phyloP scores from a whole-genome alignment of 2,329 filamentous ascomycete species.

The Paecilomyces sp. region DNA sequence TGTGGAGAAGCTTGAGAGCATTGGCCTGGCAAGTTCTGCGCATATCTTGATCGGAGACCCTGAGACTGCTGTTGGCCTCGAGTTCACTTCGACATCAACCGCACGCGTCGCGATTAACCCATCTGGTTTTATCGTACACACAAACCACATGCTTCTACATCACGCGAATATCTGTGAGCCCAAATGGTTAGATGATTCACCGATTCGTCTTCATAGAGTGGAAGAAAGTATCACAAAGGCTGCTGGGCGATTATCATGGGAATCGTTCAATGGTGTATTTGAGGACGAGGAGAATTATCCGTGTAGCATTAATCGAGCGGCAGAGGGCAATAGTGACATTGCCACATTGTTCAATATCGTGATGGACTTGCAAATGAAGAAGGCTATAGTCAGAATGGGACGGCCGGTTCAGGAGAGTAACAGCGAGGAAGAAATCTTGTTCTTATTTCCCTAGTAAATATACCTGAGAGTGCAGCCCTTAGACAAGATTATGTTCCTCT shows the following conservation, averaged over 20 bases:
- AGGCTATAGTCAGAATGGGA: constrained; percentile 1
- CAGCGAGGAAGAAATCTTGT: too few relatives aligned
- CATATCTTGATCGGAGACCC: constrained; percentile 49
- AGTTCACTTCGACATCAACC: constrained; percentile 24
- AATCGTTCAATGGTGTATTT: neutral
- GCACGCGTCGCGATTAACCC: neutral
- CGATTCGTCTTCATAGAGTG: neutral
- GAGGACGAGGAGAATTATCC: constrained; percentile 4
- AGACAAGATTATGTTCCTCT: too few relatives aligned
- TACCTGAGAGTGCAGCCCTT: too few relatives aligned
- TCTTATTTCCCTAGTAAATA: too few relatives aligned
- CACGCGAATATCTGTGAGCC: neutral
- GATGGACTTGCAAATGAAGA: neutral
- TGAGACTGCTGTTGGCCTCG: constrained; percentile 39
- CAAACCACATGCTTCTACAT: constrained; percentile 1
- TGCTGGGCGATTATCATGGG: neutral
- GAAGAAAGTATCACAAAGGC: neutral
- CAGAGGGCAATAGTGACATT: neutral
- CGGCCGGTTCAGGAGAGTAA: neutral
- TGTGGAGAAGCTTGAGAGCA: constrained; percentile 28
- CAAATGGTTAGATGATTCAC: neutral
- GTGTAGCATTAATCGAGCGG: neutral
- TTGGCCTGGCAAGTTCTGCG: constrained; percentile 46
- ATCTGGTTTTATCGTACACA: neutral
- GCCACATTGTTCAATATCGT: constrained; percentile 5